These are phyloP conservation scores for Magnusiomyces tetraspermus DNA, from an alignment of 1,139 yeast species.

Conservation along the genomic window DNA sequence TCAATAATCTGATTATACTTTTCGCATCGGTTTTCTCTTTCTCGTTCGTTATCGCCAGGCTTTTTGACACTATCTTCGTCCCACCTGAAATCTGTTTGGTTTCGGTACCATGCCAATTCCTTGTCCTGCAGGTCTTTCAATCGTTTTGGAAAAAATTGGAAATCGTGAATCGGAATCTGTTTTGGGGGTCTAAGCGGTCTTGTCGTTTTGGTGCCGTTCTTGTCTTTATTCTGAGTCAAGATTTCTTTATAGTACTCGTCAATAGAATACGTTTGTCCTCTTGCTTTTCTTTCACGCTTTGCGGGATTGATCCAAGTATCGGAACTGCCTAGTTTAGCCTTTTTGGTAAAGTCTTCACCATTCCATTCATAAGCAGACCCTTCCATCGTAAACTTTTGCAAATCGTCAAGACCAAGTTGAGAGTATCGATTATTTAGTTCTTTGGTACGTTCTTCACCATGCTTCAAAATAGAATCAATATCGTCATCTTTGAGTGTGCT, in stretches of 20 bases:
- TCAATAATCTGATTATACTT: constrained; percentile 53
- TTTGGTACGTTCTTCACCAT: constrained; percentile 76
- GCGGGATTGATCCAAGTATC: constrained; percentile 72
- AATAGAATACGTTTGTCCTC: constrained; percentile 49
- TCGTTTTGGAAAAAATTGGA: constrained; percentile 73
- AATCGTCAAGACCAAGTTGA: constrained; percentile 79
- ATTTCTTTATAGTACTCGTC: constrained; percentile 86
- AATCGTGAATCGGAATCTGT: constrained; percentile 53
- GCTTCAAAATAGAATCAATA: constrained; percentile 66
- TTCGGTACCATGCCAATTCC: constrained; percentile 69
- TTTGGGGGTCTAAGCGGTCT: constrained; percentile 45
- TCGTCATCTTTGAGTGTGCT: constrained; percentile 47
- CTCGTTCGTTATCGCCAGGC: constrained; percentile 40
- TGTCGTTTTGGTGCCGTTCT: constrained; percentile 56
- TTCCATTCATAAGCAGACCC: constrained; percentile 92
- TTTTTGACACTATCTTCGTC: constrained; percentile 37
- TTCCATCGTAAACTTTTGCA: constrained; percentile 82
- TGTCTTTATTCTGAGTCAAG: constrained; percentile 34
- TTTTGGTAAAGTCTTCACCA: constrained; percentile 84
- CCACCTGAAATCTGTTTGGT: constrained; percentile 58
- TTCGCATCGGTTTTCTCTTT: constrained; percentile 48
- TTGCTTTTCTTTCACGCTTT: constrained; percentile 82
- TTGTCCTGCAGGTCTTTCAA: constrained; percentile 58
- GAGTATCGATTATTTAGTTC: constrained; percentile 70
- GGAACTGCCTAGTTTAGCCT: constrained; percentile 24